Evolutionary conservation across 2,329 filamentous ascomycete species (phyloP).

Genomic region (Hypoxylon sp.): DNA sequence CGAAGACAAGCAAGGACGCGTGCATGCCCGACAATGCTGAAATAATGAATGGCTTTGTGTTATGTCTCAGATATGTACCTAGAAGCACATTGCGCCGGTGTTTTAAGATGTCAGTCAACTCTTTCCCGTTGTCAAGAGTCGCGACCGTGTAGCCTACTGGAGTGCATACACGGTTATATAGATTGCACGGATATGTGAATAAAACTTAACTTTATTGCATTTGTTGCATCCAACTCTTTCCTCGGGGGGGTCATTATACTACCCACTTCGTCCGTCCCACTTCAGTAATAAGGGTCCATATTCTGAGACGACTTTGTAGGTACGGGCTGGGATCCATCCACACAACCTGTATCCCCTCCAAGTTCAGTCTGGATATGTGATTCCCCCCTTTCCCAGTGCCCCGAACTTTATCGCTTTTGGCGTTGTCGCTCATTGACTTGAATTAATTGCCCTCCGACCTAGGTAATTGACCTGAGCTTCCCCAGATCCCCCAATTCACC

Average conservation of each 20-base stretch:
- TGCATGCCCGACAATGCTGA: not conserved
- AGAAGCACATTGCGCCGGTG: not conserved
- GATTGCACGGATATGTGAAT: not conserved
- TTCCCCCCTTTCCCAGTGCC: conserved; percentile 31
- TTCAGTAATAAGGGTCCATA: conserved; percentile 30
- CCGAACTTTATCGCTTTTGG: conserved; percentile 30
- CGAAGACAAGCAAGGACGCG: not conserved
- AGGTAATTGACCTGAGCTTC: conserved; percentile 10
- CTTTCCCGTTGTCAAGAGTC: too few species aligned
- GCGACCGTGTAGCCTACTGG: too few species aligned
- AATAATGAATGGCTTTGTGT: not conserved
- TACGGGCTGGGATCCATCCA: conserved; percentile 19
- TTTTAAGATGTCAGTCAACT: too few species aligned
- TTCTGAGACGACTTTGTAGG: conserved; percentile 31
- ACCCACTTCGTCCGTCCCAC: conserved; percentile 25
- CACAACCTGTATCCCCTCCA: conserved; percentile 36
- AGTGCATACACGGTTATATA: not conserved
- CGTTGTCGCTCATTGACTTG: conserved; percentile 27
- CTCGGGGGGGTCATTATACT: conserved; percentile 2
- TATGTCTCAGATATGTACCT: not conserved
- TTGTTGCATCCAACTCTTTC: not conserved
- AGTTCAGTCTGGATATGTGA: conserved; percentile 5
- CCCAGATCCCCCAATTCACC: too few species aligned
- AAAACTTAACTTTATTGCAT: not conserved
- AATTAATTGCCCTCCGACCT: conserved; percentile 8